Evolutionary conservation across 129 eudicot species (phyloP), one percentile per base, ranked within the genome.

Genomic region (Heracleum sosnowskyi): DNA sequence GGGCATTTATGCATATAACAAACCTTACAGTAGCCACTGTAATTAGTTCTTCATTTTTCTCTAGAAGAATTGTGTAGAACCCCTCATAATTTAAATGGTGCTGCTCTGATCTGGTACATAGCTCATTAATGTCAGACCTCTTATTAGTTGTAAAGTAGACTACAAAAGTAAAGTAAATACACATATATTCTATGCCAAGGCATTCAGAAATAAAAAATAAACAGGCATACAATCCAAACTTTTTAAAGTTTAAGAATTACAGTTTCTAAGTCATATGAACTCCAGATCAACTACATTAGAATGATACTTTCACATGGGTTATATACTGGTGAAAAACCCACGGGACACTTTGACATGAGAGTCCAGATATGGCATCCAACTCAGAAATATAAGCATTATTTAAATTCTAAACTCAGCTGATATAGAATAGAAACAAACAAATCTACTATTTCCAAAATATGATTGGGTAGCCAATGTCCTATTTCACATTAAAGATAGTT

Each of bases 31-130:
- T 83, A 80, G 94, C 99, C 11, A 83, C 91, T 26, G 96, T 79
- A 74, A 95, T 88, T 69, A 95, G 80, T 84, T 95, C 99, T 44
- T 95, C 99, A 71, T 88, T 88, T 87, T 85, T 95, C 86, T 95
- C 99, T 86, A 95, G 76, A 29, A 92, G 88, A 42, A 95, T 87
- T 5, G 96, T 88, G 71, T 95, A 95, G 79, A 95, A 92, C 3
- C 99, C 97, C 75, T 80, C 86, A 73, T 90, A 95, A 77, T 90
- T 95, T 77, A 95, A 82, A 33, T 97, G 93, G 47, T 83, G 88
- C 34, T 88, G 88, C 86, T 90, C 89, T 75, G 97, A 91, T 86
- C 99, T 91, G 86, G 78, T 33, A 73, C 37, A 13, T 60, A 51
- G 68, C 49, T 69, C 47, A 28, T 78, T 39, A 81, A 31, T 69